phyloP scores from a whole-genome alignment of 1,284 basidiomycete species.

The Cryptococcus sp. region DNA sequence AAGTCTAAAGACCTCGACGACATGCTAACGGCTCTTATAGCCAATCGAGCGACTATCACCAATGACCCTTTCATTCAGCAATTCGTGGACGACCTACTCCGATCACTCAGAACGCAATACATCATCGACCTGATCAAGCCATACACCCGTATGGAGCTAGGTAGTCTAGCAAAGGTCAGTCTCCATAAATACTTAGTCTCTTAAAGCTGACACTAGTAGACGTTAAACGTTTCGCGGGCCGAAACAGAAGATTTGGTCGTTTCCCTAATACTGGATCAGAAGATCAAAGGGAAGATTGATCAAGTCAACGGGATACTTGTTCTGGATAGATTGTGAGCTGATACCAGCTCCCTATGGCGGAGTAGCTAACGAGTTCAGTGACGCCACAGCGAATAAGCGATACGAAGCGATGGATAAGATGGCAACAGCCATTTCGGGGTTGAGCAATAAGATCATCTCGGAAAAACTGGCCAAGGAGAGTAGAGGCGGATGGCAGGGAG shows the following conservation, averaged over 20 bases:
- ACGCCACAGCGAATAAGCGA: conserved; percentile 74
- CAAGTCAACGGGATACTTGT: conserved; percentile 89
- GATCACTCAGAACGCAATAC: conserved; percentile 89
- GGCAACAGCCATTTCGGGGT: conserved; percentile 64
- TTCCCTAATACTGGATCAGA: conserved; percentile 88
- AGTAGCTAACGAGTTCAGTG: conserved; percentile 50
- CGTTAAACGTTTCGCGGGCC: conserved; percentile 79
- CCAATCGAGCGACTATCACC: conserved; percentile 90
- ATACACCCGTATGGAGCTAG: conserved; percentile 86
- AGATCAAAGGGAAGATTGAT: conserved; percentile 91
- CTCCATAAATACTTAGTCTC: background rate
- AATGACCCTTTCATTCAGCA: conserved; percentile 86
- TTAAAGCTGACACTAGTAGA: conserved; percentile 52
- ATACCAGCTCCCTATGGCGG: background rate
- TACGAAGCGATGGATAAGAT: conserved; percentile 77
- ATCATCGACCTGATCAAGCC: conserved; percentile 96
- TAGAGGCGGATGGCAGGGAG: background rate
- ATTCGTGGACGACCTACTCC: conserved; percentile 92
- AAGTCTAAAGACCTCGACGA: background rate
- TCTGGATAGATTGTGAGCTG: conserved; percentile 74
- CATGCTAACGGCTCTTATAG: conserved; percentile 47
- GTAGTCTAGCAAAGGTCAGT: conserved; percentile 78
- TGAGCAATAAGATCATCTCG: conserved; percentile 21
- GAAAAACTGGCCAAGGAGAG: conserved; percentile 29
- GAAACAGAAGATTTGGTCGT: conserved; percentile 93